Base-by-base conservation (phyloP, 306 rosid species). In the Pueraria montana region DNA sequence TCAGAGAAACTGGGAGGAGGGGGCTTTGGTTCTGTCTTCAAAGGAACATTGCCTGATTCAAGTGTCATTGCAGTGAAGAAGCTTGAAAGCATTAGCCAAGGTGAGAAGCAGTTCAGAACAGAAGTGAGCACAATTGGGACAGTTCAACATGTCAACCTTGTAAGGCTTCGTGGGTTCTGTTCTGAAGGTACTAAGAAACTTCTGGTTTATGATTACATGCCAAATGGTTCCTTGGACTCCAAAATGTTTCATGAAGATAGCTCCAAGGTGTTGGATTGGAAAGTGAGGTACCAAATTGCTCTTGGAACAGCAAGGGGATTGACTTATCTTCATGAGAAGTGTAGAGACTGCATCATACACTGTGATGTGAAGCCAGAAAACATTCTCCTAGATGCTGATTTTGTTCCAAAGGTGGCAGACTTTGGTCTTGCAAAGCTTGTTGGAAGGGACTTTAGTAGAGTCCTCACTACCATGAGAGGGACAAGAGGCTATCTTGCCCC, bases 321-420 rank as follows among this genome's bases (percentile, higher is more conserved):
- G 81, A 68, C 85, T 70, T 95, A 95, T 82, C 94, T 95, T 17
- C 99, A 95, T 5, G 94, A 95, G 78, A 93, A 89, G 71, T 95
- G 98, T 24, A 85, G 97, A 65, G 97, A 95, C 17, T 93, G 98
- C 69, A 95, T 93, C 81, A 94, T 95, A 59, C 98, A 95, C 46
- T 95, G 98, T 46, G 98, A 95, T 82, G 91, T 93, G 61, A 95
- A 95, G 87, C 98, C 98, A 0, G 98, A 95, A 73, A 95, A 95
- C 84, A 93, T 95, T 77, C 98, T 95, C n/a, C 76, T 95, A 24
- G 99, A 95, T 63, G 43, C 85, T 11, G 89, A 92, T 4, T 80
- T 90, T 13, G 76, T 86, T 79, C 99, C 97, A 1, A 93, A 93
- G 81, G 94, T 95, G 1, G 98, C 98, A 11, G 97, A 95, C 55